Evolutionary conservation across 116 monocot species (phyloP).

Genomic region (Papilionanthe hybrid): DNA sequence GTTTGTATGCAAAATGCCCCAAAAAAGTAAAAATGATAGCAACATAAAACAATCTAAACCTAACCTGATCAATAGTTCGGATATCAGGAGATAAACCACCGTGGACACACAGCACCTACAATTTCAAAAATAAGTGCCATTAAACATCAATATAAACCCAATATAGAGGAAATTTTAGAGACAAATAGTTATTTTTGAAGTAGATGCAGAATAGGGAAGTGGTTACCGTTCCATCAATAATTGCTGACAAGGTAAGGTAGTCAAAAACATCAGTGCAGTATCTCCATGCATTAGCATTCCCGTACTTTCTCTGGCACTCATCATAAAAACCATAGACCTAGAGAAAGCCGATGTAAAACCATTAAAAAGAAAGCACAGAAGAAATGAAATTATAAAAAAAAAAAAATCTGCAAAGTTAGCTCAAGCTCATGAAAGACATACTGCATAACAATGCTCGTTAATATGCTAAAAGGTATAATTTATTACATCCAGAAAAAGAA

Average conservation of each 20-base stretch:
- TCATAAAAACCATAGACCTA: conserved; percentile 97
- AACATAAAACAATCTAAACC: not conserved
- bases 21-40: not conserved
- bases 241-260: conserved; percentile 84
- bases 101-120: conserved; percentile 90
- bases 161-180: not conserved
- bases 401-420: not conserved
- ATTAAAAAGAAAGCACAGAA: not conserved
- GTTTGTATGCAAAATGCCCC: not conserved
- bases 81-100: conserved; percentile 95
- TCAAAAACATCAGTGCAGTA: conserved; percentile 97
- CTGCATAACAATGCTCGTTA: not conserved
- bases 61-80: conserved; percentile 89
- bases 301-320: conserved; percentile 92
- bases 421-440: not conserved
- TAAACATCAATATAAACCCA: not conserved
- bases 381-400: not conserved
- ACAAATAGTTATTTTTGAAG: not conserved
- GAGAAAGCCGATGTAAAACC: not conserved
- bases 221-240: conserved; percentile 85
- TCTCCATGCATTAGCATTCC: conserved; percentile 94
- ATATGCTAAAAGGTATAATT: not conserved
- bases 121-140: conserved; percentile 5
- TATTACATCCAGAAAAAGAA: not conserved
- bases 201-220: conserved; percentile 1